These are phyloP conservation scores for Dactylonectria macrodidyma DNA, from an alignment of 2,329 filamentous ascomycete species.

Conservation along the genomic window DNA sequence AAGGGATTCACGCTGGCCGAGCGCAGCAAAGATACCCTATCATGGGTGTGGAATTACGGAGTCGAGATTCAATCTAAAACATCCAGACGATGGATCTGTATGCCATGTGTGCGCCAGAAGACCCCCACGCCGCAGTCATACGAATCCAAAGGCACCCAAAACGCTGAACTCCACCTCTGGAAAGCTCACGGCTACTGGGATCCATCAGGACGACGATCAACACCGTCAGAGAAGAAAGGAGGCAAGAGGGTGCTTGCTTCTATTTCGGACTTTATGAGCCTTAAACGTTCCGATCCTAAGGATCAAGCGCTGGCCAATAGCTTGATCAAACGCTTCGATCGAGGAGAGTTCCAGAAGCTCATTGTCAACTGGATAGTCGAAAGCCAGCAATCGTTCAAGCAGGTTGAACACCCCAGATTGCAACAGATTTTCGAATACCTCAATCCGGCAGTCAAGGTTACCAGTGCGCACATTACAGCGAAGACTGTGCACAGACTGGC, in stretches of 20 bases:
- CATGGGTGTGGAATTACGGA: neutral
- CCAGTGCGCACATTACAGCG: neutral
- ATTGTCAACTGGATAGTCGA: no score
- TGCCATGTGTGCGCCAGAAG: neutral
- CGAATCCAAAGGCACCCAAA: neutral
- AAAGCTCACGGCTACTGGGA: neutral
- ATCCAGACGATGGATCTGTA: neutral
- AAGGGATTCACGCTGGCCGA: neutral
- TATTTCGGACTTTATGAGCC: neutral
- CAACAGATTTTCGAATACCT: neutral
- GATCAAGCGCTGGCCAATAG: no score
- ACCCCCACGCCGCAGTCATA: neutral
- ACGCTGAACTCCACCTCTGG: neutral
- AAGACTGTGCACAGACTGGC: neutral
- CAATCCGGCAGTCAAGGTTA: neutral
- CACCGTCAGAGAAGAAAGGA: neutral
- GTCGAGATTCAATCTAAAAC: neutral
- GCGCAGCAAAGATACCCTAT: neutral
- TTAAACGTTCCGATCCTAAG: no score
- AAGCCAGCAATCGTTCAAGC: no score
- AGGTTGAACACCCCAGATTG: no score
- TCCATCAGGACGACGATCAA: neutral
- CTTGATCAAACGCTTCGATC: no score
- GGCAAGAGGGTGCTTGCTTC: neutral
- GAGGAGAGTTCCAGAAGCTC: no score